Base-by-base conservation (phyloP, 352 stramenopile genomes). In the Globisporangium emineosum region DNA sequence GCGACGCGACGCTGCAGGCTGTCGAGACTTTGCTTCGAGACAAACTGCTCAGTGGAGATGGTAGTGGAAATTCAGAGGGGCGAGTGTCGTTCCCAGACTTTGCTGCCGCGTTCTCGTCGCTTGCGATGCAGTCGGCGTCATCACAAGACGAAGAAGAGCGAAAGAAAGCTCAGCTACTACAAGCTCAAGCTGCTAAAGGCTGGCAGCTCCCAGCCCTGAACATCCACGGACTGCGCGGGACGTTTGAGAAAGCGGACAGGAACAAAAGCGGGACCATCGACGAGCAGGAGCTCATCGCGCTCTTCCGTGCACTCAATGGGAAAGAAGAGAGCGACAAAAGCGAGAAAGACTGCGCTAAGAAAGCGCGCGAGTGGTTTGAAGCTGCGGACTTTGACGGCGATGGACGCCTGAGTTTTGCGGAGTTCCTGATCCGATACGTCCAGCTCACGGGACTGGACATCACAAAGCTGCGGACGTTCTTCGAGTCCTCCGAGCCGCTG, bases 401-500 rank as follows among this genome's bases (percentile, higher is more conserved):
- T 23, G 57, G 30, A 8, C 57, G 58, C 0, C 56, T 93, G 21
- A 79, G 42, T 21, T 90, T 93, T 65, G 71, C 77, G 1, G 78
- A 90, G 69, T 93, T 93, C 40, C 60, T 91, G 5, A 5, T 83
- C n/a, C 70, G 82, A 32, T 93, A 89, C 59, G 51, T 78, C 3
- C 69, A 90, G 52, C 68, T 88, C 12, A 75, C 71, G 1, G 67
- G 69, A 2, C 25, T 74, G 2, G 69, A 80, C 45, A 58, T 90
- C 1, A 51, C 65, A 19, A 68, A 67, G 52, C 56, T 91, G 1
- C 67, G 72, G 3, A 32, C 64, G 3, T 56, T 76, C 15, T 93
- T 90, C 37, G 66, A 78, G 2, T 69, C 64, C 2, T 74, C 58
- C 35, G 77, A 78, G 47, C 77, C 75, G 2, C 59, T 81, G 13